Percentiles rank a stretch among this genome's conserved stretches.
Conservation (phyloP, 352 stramenopile genomes). For the Phytopythium kandeliae region DNA sequence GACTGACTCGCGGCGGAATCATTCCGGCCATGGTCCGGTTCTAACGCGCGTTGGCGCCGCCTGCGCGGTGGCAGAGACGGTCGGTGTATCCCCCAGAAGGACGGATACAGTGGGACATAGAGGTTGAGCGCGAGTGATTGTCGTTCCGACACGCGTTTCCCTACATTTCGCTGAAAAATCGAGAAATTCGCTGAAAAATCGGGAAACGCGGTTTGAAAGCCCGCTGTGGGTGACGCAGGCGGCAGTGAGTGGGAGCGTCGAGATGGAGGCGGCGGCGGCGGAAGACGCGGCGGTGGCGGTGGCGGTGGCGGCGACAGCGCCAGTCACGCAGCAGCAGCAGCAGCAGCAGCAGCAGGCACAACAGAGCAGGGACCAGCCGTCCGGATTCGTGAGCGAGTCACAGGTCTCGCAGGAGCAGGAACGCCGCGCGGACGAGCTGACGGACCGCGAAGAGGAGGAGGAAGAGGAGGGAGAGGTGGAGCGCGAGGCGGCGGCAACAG, state of each 20-base stretch:
- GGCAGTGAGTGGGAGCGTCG: too few relatives aligned
- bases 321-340: not conserved
- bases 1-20: too few relatives aligned
- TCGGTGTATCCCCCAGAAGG: too few relatives aligned
- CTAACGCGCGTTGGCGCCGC: too few relatives aligned
- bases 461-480: too few relatives aligned
- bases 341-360: not conserved
- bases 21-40: too few relatives aligned
- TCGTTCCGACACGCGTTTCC: not conserved
- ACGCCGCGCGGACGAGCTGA: not conserved
- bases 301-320: not conserved
- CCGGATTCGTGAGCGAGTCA: not conserved
- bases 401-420: not conserved
- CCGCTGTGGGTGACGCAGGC: too few relatives aligned
- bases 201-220: conserved; percentile 3
- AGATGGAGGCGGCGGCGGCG: not conserved
- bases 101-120: too few relatives aligned
- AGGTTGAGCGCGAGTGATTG: too few relatives aligned
- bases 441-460: not conserved
- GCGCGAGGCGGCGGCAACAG: too few relatives aligned
- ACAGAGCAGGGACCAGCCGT: not conserved
- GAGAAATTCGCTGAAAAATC: conserved; percentile 1
- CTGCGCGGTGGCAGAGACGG: too few relatives aligned
- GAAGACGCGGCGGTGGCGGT: not conserved
- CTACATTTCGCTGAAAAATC: conserved; percentile 1